phyloP scores from a whole-genome alignment of 306 rosid species.

The Vigna angularis region DNA sequence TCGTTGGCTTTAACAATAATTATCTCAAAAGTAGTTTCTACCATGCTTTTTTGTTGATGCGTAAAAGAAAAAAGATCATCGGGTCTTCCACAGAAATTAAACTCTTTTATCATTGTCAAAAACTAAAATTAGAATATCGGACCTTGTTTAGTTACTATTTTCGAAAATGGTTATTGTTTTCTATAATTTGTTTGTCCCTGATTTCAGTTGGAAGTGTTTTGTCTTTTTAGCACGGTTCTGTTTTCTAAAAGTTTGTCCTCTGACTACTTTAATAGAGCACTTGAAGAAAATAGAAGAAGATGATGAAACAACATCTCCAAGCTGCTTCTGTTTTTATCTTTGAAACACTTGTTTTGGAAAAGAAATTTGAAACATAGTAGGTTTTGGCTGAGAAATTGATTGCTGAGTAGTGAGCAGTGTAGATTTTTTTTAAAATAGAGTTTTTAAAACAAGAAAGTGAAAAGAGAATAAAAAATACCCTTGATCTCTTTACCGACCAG shows the following conservation, averaged over 20 bases:
- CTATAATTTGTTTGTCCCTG: not conserved
- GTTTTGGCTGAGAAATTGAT: not conserved
- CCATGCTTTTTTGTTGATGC: too few species aligned
- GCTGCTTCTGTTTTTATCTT: not conserved
- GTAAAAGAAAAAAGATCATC: too few species aligned
- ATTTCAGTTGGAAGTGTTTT: not conserved
- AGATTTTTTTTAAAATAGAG: not conserved
- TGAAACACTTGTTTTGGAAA: not conserved
- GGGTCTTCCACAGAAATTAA: too few species aligned
- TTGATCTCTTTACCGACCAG: not conserved
- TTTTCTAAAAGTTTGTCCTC: not conserved
- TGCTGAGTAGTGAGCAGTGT: not conserved
- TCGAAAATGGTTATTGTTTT: not conserved
- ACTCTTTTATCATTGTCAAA: not conserved
- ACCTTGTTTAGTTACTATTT: not conserved
- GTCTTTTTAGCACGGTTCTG: not conserved
- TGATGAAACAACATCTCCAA: not conserved
- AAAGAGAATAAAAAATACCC: not conserved
- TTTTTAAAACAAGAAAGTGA: not conserved
- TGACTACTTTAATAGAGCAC: not conserved
- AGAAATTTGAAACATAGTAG: not conserved
- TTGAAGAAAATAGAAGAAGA: not conserved
- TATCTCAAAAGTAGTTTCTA: too few species aligned
- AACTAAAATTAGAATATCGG: conserved; percentile 9
- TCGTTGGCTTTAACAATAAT: too few species aligned